Evolutionary conservation across 257 asterid species (phyloP).

Genomic region (Solanum phureja): DNA sequence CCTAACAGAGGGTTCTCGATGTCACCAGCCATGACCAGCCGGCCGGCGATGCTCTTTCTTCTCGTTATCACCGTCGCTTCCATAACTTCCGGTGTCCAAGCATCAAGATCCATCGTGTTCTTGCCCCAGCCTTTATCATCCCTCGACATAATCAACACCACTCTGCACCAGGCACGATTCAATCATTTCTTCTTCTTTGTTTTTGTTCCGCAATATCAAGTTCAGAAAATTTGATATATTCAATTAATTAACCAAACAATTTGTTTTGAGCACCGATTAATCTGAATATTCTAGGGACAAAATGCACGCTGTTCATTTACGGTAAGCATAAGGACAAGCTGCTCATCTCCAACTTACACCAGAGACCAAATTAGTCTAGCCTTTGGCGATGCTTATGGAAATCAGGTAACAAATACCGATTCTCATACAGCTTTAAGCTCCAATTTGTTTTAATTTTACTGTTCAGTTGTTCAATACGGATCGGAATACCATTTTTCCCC

Average conservation of each 20-base stretch:
- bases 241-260: neutral
- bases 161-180: neutral
- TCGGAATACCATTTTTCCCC: neutral
- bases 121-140: neutral
- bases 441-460: neutral
- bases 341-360: conserved; percentile 60
- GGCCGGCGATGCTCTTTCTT: neutral
- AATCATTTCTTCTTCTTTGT: neutral
- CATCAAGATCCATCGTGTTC: conserved; percentile 1
- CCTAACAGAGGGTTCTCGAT: neutral
- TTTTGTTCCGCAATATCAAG: neutral
- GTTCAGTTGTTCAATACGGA: neutral
- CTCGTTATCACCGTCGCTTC: neutral
- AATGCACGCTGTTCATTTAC: conserved; percentile 43
- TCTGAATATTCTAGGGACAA: neutral
- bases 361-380: conserved; percentile 78
- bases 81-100: neutral
- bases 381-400: conserved; percentile 95
- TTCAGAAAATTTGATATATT: neutral
- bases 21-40: neutral
- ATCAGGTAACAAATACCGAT: conserved; percentile 38
- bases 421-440: neutral
- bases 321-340: conserved; percentile 72
- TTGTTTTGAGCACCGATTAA: neutral
- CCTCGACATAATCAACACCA: neutral